These are phyloP conservation scores for Neofusicoccum ribis DNA, from an alignment of 2,329 filamentous ascomycete species.

Conservation along the genomic window DNA sequence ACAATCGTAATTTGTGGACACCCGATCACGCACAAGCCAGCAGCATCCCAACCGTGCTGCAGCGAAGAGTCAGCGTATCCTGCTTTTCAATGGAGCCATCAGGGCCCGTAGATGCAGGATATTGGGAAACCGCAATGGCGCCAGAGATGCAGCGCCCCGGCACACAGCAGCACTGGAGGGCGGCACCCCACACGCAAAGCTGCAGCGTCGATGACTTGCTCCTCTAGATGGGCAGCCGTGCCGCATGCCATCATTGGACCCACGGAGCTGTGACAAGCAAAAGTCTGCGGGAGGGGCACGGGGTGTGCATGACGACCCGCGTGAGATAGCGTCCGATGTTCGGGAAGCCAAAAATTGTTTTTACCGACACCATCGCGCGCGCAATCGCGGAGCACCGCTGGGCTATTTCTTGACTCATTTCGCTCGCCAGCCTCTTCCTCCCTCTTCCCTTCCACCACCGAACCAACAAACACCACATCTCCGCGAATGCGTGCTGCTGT, in stretches of 20 bases:
- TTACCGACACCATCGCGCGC: constrained; percentile 3
- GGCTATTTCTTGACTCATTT: constrained; percentile 15
- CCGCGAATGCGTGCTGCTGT: constrained; percentile 50
- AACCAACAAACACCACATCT: constrained; percentile 15
- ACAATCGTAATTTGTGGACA: constrained; percentile 7
- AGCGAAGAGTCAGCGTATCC: not conserved
- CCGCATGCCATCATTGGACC: constrained; percentile 14
- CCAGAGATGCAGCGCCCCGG: not conserved
- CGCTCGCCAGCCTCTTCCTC: not conserved
- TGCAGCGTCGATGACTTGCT: not conserved
- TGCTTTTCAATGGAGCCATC: not conserved
- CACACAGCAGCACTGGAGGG: not conserved
- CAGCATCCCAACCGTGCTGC: not conserved
- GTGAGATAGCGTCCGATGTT: constrained; percentile 11
- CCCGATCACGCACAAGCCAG: not conserved
- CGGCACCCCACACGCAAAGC: not conserved
- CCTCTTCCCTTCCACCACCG: not conserved
- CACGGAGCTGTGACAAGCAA: constrained; percentile 13
- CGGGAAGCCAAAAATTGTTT: constrained; percentile 17
- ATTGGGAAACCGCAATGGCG: too few species aligned
- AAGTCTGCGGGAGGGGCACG: constrained; percentile 15
- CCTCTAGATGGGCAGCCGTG: not conserved
- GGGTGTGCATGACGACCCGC: not conserved
- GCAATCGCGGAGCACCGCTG: not conserved
- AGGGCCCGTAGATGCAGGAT: not conserved